phyloP scores from a whole-genome alignment of 768 basidiomycete genomes.

The Cystobasidium tubakii region DNA sequence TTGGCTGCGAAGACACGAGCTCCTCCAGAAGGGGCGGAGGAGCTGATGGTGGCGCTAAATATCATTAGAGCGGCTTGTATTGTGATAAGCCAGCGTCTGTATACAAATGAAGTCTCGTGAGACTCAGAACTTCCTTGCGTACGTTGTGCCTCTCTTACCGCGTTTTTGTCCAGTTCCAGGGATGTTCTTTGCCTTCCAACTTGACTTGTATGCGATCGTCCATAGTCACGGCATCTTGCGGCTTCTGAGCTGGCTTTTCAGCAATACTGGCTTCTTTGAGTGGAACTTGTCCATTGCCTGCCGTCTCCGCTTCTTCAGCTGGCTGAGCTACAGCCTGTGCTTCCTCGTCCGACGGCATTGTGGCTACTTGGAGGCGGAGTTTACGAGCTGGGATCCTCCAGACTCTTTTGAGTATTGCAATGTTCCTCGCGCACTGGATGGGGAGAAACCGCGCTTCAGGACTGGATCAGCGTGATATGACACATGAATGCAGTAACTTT shows the following conservation, averaged over 20 bases:
- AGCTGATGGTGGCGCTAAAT: slow-evolving; percentile 31
- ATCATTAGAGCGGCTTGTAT: slow-evolving; percentile 23
- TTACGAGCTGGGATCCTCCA: background rate
- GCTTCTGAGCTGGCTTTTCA: background rate
- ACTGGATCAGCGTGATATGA: too few species aligned
- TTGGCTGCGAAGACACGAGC: background rate
- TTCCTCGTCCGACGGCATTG: background rate
- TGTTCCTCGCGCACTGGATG: too few species aligned
- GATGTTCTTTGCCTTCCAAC: slow-evolving; percentile 27
- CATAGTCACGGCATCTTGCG: background rate
- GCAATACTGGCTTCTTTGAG: background rate
- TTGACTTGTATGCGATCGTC: slow-evolving; percentile 17
- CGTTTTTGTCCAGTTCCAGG: slow-evolving; percentile 10
- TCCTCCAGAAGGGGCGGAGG: slow-evolving; percentile 18
- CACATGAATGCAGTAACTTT: too few species aligned
- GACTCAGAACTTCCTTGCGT: too few species aligned
- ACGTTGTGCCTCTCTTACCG: background rate
- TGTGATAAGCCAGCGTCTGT: slow-evolving; percentile 13
- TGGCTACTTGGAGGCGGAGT: background rate
- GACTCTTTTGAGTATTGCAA: background rate
- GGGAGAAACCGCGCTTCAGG: too few species aligned
- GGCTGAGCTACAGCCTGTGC: background rate
- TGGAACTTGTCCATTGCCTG: background rate
- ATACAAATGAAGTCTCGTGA: background rate
- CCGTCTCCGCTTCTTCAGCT: background rate